A percentile compares a stretch with the other conserved stretches of the same genome.
phyloP scores from a whole-genome alignment of 768 basidiomycete species.

The Leucocoprinus leucothites region DNA sequence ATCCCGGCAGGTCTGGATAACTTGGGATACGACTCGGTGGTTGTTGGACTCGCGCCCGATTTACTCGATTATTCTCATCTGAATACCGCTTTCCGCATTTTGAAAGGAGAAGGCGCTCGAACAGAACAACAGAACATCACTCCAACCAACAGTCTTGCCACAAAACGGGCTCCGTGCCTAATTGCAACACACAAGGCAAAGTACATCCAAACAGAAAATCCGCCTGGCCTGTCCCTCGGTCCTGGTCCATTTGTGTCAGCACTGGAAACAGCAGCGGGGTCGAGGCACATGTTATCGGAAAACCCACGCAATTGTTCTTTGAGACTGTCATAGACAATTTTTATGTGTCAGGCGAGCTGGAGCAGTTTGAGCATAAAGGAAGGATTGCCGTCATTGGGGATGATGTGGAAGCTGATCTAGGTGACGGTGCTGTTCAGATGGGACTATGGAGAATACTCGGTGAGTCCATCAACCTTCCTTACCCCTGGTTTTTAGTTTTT shows the following conservation, averaged over 20 bases:
- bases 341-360: conserved; percentile 15
- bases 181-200: conserved; percentile 61
- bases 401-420: conserved; percentile 62
- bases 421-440: conserved; percentile 56
- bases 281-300: conserved; percentile 57
- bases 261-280: conserved; percentile 52
- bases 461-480: conserved; percentile 23
- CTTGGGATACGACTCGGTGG: conserved; percentile 50
- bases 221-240: conserved; percentile 57
- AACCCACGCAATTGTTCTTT: conserved; percentile 60
- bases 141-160: background rate
- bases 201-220: conserved; percentile 41
- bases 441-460: conserved; percentile 63
- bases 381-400: conserved; percentile 61
- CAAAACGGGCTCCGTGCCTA: conserved; percentile 26
- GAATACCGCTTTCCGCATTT: conserved; percentile 65
- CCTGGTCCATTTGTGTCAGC: conserved; percentile 69
- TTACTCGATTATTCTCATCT: conserved; percentile 51
- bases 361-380: conserved; percentile 17
- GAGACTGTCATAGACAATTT: conserved; percentile 48
- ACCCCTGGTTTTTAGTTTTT: background rate
- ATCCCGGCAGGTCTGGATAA: conserved; percentile 3
- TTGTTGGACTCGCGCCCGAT: conserved; percentile 58
- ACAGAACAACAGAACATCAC: conserved; percentile 1
- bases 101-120: conserved; percentile 37